These are phyloP conservation scores for Zalaria sp. DNA, from an alignment of 2,329 filamentous ascomycete genomes.

Conservation along the genomic window DNA sequence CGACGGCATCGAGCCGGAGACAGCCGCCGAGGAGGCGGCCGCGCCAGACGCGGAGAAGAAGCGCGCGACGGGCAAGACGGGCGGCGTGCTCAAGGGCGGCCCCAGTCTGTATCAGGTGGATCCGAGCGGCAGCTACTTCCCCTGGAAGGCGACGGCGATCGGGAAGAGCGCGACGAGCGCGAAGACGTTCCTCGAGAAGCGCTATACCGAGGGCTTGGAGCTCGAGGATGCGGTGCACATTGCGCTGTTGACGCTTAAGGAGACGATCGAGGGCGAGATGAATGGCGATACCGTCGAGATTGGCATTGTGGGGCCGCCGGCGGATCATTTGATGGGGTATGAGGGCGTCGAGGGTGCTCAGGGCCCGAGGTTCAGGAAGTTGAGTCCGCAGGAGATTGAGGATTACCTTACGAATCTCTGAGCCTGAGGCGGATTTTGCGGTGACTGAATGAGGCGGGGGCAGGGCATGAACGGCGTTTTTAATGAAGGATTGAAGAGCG, in stretches of 20 bases:
- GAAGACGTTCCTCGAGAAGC: constrained; percentile 98
- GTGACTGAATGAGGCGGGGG: not conserved
- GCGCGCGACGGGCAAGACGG: constrained; percentile 73
- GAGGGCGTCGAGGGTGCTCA: constrained; percentile 76
- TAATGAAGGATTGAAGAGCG: not conserved
- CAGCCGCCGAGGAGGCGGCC: constrained; percentile 44
- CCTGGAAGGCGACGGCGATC: constrained; percentile 98
- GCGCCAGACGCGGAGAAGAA: constrained; percentile 46
- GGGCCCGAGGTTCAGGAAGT: constrained; percentile 81
- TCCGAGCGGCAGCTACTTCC: constrained; percentile 96
- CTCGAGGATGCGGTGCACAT: constrained; percentile 98
- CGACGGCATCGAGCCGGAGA: constrained; percentile 83
- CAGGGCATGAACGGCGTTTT: not conserved
- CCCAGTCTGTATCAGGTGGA: constrained; percentile 98
- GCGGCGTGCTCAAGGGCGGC: constrained; percentile 86
- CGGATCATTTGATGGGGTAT: constrained; percentile 80
- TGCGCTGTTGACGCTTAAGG: constrained; percentile 90
- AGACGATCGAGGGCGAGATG: constrained; percentile 99
- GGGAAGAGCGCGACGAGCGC: constrained; percentile 97
- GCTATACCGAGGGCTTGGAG: constrained; percentile 94
- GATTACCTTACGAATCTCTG: constrained; percentile 98
- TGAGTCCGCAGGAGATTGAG: constrained; percentile 96
- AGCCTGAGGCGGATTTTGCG: constrained; percentile 16
- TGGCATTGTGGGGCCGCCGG: constrained; percentile 88
- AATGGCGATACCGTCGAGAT: constrained; percentile 98